Evolutionary conservation across 352 stramenopile genomes (phyloP).

Genomic region (Phytophthora tentaculata): DNA sequence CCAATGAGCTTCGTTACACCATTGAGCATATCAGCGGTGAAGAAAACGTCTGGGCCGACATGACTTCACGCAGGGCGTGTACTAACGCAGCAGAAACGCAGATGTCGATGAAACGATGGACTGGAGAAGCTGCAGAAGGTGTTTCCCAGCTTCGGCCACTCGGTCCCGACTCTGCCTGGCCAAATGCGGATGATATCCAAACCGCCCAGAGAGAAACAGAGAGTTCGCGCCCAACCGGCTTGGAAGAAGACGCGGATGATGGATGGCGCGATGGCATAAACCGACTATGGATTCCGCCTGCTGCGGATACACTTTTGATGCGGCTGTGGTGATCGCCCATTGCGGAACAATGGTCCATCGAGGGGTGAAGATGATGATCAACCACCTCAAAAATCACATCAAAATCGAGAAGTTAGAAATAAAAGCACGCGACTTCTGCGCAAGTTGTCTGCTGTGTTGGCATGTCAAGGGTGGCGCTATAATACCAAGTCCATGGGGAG

Average conservation of each 20-base stretch:
- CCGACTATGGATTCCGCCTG: conserved; percentile 3
- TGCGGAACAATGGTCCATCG: conserved; percentile 16
- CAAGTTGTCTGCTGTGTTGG: conserved; percentile 9
- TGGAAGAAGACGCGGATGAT: background rate
- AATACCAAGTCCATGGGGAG: conserved; percentile 7
- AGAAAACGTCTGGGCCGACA: conserved; percentile 13
- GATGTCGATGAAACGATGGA: conserved; percentile 2
- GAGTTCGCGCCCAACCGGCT: background rate
- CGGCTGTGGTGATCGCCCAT: conserved; percentile 18
- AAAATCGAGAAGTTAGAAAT: background rate
- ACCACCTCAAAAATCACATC: conserved; percentile 13
- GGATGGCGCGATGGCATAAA: conserved; percentile 2
- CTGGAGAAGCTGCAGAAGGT: background rate
- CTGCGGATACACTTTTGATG: background rate
- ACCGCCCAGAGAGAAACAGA: background rate
- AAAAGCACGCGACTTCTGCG: conserved; percentile 6
- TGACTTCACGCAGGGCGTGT: conserved; percentile 5
- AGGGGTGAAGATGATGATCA: conserved; percentile 11
- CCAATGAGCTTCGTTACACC: conserved; percentile 11
- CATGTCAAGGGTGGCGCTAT: conserved; percentile 15
- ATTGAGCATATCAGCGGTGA: conserved; percentile 13
- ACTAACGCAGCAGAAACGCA: background rate
- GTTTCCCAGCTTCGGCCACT: conserved; percentile 5
- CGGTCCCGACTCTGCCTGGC: conserved; percentile 3
- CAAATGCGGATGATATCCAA: background rate